Percentiles rank a stretch among this genome's conserved stretches.
Evolutionary conservation across 495 filamentous ascomycete species (phyloP).

Genomic region (Neurospora africana): DNA sequence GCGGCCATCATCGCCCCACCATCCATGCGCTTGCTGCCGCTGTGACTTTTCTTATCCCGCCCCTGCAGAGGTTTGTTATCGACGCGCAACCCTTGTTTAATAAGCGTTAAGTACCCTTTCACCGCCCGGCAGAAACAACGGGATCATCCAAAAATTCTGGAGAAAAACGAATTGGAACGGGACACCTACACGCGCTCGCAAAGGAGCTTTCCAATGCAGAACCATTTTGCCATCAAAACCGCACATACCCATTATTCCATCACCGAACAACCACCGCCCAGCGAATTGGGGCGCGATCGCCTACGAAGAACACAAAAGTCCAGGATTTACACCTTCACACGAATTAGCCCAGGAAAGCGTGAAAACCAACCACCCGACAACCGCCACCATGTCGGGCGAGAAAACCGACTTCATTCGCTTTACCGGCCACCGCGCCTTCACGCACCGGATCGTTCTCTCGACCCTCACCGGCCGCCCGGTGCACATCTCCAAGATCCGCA

Average conservation of each 20-base stretch:
- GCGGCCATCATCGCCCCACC: background rate
- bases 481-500: slow-evolving; percentile 86
- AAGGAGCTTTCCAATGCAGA: background rate
- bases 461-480: slow-evolving; percentile 84
- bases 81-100: slow-evolving; percentile 9
- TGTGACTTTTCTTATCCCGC: slow-evolving; percentile 13
- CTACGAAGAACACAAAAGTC: background rate
- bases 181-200: background rate
- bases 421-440: slow-evolving; percentile 70
- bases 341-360: background rate
- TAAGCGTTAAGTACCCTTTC: slow-evolving; percentile 3
- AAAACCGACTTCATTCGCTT: slow-evolving; percentile 49
- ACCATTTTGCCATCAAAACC: background rate
- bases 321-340: background rate
- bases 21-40: background rate
- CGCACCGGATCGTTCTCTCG: slow-evolving; percentile 75
- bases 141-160: slow-evolving; percentile 24
- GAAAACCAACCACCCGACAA: background rate
- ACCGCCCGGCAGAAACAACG: slow-evolving; percentile 24
- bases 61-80: slow-evolving; percentile 16
- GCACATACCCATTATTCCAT: background rate
- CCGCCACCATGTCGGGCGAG: slow-evolving; percentile 28
- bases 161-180: background rate
- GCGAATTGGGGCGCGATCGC: background rate
- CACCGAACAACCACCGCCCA: background rate